phyloP scores from a whole-genome alignment of 345 rosid genomes.

The Populus tremula region DNA sequence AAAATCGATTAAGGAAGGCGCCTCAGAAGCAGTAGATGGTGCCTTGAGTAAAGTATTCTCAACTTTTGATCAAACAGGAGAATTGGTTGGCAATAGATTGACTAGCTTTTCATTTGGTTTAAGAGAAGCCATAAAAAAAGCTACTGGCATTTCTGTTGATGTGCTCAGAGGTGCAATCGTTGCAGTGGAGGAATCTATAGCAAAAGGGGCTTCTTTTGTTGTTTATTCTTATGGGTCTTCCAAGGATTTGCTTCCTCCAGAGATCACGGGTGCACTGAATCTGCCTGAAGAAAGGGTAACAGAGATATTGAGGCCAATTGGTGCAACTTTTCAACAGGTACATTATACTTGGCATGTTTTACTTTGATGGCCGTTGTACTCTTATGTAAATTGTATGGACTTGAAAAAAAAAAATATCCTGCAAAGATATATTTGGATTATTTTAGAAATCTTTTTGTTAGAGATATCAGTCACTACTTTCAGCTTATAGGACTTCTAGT shows the following conservation, averaged over 20 bases:
- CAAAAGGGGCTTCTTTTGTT: constrained; percentile 61
- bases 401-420: too few relatives aligned
- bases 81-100: constrained; percentile 44
- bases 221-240: constrained; percentile 65
- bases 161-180: constrained; percentile 59
- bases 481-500: too few relatives aligned
- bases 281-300: too few relatives aligned
- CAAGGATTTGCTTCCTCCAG: constrained; percentile 72
- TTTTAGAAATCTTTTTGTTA: too few relatives aligned
- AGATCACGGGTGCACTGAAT: constrained; percentile 50
- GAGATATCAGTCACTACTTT: too few relatives aligned
- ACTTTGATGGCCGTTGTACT: too few relatives aligned
- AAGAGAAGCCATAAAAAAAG: constrained; percentile 56
- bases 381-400: too few relatives aligned
- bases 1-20: constrained; percentile 52
- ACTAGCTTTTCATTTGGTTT: constrained; percentile 48
- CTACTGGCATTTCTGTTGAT: constrained; percentile 51
- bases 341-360: too few relatives aligned
- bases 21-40: constrained; percentile 57
- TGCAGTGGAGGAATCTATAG: constrained; percentile 57
- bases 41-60: constrained; percentile 46
- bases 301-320: too few relatives aligned
- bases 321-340: too few relatives aligned
- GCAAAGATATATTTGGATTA: too few relatives aligned
- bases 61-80: constrained; percentile 54